Evolutionary conservation across 257 asterid genomes (phyloP), one percentile per base, ranked within the genome.

Genomic region (Ilex asprella): DNA sequence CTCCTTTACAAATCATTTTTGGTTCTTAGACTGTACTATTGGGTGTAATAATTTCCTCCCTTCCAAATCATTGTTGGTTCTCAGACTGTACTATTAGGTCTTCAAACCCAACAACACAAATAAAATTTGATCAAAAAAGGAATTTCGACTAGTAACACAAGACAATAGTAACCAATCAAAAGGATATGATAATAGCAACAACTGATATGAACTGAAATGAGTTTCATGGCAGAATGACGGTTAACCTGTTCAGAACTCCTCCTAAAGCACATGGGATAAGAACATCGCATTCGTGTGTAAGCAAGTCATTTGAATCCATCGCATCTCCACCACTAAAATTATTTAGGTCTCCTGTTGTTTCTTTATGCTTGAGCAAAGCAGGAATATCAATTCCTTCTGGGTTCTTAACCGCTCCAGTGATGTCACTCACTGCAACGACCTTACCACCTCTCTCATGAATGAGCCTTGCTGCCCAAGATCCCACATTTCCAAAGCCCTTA

Each of bases 221-320:
- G n/a, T 30, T 27, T 27, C 41, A 55, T 2, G 65, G 68, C 63
- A 67, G 65, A 30, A 2, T 53, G 31, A 57, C 39, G 9, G 58
- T 35, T 39, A 64, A 91, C 95, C 85, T 88, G 83, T 86, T 84
- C 55, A 91, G 76, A 67, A 91, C 98, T 70, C 98, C 98, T 27
- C 94, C 98, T n/a, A 91, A 76, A 73, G 98, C 98, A 66, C 96
- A 91, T 0, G 98, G 96, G 58, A 91, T 80, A 49, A 88, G 91
- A 76, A 91, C 96, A 46, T 91, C 96, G 53, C 98, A 91, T 67
- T 88, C 88, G 70, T 78, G 88, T 39, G 70, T 65, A 9, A 88
- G 85, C 77, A 91, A 65, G 39, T 82, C 95, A 70, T 84, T 66
- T 41, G 96, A 73, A 63, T 84, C 77, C 96, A 91, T 68, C 1